Evolutionary conservation across 768 basidiomycete species (phyloP), one percentile per base, ranked within the genome.

Genomic region (Lactifluus pinguis): DNA sequence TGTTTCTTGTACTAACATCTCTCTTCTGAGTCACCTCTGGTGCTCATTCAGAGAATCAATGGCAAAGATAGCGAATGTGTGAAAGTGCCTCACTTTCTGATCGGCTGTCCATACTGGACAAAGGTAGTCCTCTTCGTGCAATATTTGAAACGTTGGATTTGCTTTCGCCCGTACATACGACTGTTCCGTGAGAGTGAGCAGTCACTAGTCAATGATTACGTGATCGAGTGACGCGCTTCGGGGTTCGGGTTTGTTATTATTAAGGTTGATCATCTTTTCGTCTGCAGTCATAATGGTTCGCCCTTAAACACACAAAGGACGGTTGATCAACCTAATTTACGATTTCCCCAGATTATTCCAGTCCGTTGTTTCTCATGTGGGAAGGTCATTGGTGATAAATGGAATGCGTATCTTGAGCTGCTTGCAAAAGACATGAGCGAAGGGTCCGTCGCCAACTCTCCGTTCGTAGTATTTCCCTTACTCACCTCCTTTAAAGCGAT

Each of bases 351-450:
- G 95, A 98, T 98, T 63, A 95, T 97, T 65, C 94, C 95, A 49
- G 91, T 98, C 8, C 85, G 95, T 47, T 95, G 94, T 67, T 97
- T 97, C 70, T 92, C 94, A 15, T 95, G 93, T 69, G 95, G 95
- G 49, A 98, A 98, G 74, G 94, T 98, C 63, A 87, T 98, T 45
- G 93, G 95, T 51, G 92, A 98, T 77, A 91, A 97, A 66, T 98
- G 95, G 95, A 87, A 83, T 60, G 80, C 81, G 21, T 98, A 97
- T 72, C 75, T 97, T 41, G 85, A 87, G 68, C 75, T 95, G 47
- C 76, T 97, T 61, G 83, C 86, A 39, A 81, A 82, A 59, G 93
- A 91, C 67, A 83, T 84, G 74, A 85, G 81, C 65, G 95, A 98
- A 79, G 94, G 94, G 95, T 95, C 67, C 65, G 87, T 76, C 25